Evolutionary conservation across 2,329 filamentous ascomycete species (phyloP).

Genomic region (Purpureocillium lavendulum): DNA sequence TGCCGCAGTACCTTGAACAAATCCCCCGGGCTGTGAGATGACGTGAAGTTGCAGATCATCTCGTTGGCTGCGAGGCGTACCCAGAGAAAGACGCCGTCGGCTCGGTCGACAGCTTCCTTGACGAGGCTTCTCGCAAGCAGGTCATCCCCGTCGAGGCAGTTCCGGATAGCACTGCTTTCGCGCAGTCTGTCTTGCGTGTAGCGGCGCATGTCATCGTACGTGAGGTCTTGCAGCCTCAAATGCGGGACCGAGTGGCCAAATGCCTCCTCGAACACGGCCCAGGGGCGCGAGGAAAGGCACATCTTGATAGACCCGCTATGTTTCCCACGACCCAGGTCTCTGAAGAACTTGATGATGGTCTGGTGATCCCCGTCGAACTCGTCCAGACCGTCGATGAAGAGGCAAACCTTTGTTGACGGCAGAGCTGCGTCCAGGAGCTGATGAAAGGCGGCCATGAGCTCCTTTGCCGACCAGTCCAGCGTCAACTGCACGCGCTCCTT

Average conservation of each 20-base stretch:
- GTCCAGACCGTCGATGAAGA: constrained; percentile 24
- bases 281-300: constrained; percentile 23
- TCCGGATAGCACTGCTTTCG: constrained; percentile 7
- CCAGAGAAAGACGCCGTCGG: constrained; percentile 26
- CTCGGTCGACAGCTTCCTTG: constrained; percentile 11
- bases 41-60: constrained; percentile 12
- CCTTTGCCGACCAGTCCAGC: constrained; percentile 20
- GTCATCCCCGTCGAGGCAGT: constrained; percentile 6
- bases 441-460: constrained; percentile 17
- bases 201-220: constrained; percentile 15
- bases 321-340: constrained; percentile 8
- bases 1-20: constrained; percentile 6
- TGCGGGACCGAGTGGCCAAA: constrained; percentile 17
- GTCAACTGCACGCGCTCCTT: constrained; percentile 19
- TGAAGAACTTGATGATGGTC: constrained; percentile 18
- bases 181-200: constrained; percentile 15
- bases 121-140: constrained; percentile 5
- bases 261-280: constrained; percentile 16
- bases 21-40: not conserved
- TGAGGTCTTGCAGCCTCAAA: constrained; percentile 17
- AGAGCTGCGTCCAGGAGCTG: constrained; percentile 13
- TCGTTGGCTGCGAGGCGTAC: constrained; percentile 19
- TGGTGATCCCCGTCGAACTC: constrained; percentile 23
- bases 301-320: constrained; percentile 16
- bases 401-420: constrained; percentile 14